Base-by-base conservation (phyloP, 2,329 filamentous ascomycete species). In the Thielaviopsis euricoi region DNA sequence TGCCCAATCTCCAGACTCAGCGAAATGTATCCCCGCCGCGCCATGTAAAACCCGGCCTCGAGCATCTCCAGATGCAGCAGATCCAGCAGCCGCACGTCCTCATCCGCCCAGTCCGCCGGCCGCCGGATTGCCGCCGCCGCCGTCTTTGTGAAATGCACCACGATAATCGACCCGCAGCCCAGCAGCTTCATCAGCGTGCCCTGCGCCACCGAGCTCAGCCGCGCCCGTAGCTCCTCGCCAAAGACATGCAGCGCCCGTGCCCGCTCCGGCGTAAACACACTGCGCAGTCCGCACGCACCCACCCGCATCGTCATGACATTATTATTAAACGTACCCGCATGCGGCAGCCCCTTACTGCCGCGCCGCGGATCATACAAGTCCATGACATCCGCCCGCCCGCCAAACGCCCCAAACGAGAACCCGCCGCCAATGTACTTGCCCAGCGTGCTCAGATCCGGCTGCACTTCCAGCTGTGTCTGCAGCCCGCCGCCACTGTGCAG, bases 391-490 rank as follows among this genome's bases (percentile, higher is more conserved):
- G 65, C 65, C 23, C 73, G 71, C 0, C 83, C 83, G 0, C 83
- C 83, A 64, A 87, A 85, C 0, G 79, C 81, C 1, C 83, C 83
- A 64, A 86, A 84, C 0, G 79, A 74, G 63, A 85, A 74, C 0
- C 83, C 83, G 2, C 83, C 83, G 6, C 82, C 83, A 1, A 86
- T 69, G 63, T 78, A 86, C 64, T 86, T 87, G 0, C 83, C 83
- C 48, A 86, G 67, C 0, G 81, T 82, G 51, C 76, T 80, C 56
- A 86, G 66, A 64, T 86, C 83, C 0, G 83, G 81, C 1, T 68
- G 70, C 7, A 83, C 65, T 1, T 68, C 71, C 25, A 71, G 60
- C 22, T 68, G 60, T 1, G 67, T 64, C 6, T 74, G 72, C 2
- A 81, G 66, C 0, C 83, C 82, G 6, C 73, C 69, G 1, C 70